These are phyloP conservation scores for Nakazawaea laoshanensis DNA, from an alignment of 805 yeast genomes.

Conservation along the genomic window DNA sequence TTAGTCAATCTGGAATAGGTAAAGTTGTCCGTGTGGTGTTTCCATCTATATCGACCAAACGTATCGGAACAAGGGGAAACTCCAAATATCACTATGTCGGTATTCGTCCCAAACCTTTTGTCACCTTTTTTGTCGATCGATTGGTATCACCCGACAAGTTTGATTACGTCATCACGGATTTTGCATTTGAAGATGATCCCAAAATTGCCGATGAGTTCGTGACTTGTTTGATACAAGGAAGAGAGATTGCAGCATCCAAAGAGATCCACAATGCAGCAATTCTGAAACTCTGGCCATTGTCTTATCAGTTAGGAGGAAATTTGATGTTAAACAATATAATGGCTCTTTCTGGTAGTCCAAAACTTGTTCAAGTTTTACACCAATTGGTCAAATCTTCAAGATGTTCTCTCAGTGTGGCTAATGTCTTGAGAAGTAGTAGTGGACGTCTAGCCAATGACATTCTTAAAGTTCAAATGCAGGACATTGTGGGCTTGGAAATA, in stretches of 20 bases:
- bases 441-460: constrained; percentile 1
- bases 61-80: constrained; percentile 73
- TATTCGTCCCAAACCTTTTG: constrained; percentile 23
- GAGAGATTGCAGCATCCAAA: no score
- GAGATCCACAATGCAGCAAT: no score
- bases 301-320: constrained; percentile 7
- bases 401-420: constrained; percentile 8
- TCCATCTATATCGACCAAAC: constrained; percentile 60
- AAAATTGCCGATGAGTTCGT: no score
- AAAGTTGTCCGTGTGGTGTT: constrained; percentile 56
- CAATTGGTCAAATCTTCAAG: constrained; percentile 5
- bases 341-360: not conserved
- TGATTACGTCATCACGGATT: no score
- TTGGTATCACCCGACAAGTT: no score
- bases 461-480: not conserved
- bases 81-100: constrained; percentile 82
- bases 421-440: constrained; percentile 1
- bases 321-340: constrained; percentile 4
- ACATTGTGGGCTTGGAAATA: constrained; percentile 7
- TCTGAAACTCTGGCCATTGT: constrained; percentile 6
- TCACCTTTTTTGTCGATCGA: no score
- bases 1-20: constrained; percentile 71
- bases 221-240: no score
- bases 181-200: no score
- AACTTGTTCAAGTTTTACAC: not conserved